Percentiles rank a stretch among this genome's conserved stretches.
Evolutionary conservation across 306 rosid species (phyloP).

Genomic region (Ochetophila trinervis): DNA sequence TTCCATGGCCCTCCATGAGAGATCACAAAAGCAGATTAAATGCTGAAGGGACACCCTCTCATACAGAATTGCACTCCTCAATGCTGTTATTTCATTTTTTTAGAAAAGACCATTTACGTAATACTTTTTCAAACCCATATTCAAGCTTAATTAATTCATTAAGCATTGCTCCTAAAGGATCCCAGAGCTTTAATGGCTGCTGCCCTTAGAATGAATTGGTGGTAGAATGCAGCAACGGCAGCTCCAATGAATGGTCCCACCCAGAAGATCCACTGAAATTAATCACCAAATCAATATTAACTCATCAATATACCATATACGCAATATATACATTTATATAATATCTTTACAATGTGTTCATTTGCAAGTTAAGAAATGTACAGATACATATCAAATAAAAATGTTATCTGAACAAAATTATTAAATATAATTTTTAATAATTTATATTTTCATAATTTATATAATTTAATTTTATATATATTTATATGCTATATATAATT

Average conservation of each 20-base stretch:
- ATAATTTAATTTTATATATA: too few relatives aligned
- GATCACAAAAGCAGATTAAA: conserved; percentile 4
- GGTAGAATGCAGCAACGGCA: conserved; percentile 77
- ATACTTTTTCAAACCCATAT: background rate
- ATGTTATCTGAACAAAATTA: too few relatives aligned
- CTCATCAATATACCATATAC: too few relatives aligned
- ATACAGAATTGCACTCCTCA: conserved; percentile 38
- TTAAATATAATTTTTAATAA: too few relatives aligned
- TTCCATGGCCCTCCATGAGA: conserved; percentile 29
- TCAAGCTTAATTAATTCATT: conserved; percentile 13
- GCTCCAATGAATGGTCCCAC: conserved; percentile 92
- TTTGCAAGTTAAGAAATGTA: too few relatives aligned
- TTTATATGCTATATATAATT: too few relatives aligned
- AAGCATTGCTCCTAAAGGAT: conserved; percentile 92
- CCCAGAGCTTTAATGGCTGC: conserved; percentile 88
- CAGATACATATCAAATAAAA: too few relatives aligned
- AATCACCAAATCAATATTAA: background rate
- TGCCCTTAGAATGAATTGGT: conserved; percentile 75
- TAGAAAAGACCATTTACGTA: conserved; percentile 20
- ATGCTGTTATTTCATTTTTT: conserved; percentile 28
- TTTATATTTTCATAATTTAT: too few relatives aligned
- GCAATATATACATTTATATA: too few relatives aligned
- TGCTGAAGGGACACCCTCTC: conserved; percentile 19
- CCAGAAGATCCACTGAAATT: conserved; percentile 90
- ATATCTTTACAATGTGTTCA: too few relatives aligned